These are phyloP conservation scores for Barnettozyma sucrosica DNA, from an alignment of 805 yeast genomes.

Conservation along the genomic window DNA sequence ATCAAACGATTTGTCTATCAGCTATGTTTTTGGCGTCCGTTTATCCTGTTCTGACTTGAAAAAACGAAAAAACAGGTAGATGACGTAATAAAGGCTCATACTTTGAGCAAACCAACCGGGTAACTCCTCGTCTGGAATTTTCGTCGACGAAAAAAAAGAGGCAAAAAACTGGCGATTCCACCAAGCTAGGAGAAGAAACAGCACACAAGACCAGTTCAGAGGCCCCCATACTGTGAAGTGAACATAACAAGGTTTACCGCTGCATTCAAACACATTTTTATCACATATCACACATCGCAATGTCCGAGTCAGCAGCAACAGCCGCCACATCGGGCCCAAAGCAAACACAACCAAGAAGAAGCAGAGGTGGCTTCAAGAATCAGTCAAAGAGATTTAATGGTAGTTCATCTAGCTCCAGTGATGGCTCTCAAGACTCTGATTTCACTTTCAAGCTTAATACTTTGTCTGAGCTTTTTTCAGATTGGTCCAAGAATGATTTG, in stretches of 20 bases:
- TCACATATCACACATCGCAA: slow-evolving; percentile 2
- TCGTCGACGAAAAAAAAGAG: neutral
- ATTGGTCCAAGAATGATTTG: slow-evolving; percentile 87
- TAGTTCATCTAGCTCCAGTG: slow-evolving; percentile 5
- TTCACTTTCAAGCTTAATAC: slow-evolving; percentile 41
- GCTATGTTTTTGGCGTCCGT: no score
- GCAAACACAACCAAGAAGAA: slow-evolving; percentile 20
- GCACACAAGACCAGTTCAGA: slow-evolving; percentile 1
- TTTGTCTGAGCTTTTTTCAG: slow-evolving; percentile 84
- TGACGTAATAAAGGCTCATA: neutral
- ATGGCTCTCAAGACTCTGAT: slow-evolving; percentile 25
- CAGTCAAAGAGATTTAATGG: slow-evolving; percentile 39
- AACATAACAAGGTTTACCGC: neutral
- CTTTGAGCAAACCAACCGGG: neutral
- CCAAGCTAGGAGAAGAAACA: neutral
- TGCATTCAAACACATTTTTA: neutral
- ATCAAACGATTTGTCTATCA: no score
- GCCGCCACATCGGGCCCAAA: slow-evolving; percentile 16
- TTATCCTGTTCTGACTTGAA: no score
- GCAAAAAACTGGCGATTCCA: neutral
- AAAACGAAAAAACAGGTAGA: neutral
- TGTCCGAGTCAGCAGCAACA: slow-evolving; percentile 9
- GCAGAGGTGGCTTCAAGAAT: slow-evolving; percentile 35
- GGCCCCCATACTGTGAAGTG: neutral
- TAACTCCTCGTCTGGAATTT: neutral